Evolutionary conservation across 306 rosid species (phyloP).

Genomic region (Quercus aquifolioides): DNA sequence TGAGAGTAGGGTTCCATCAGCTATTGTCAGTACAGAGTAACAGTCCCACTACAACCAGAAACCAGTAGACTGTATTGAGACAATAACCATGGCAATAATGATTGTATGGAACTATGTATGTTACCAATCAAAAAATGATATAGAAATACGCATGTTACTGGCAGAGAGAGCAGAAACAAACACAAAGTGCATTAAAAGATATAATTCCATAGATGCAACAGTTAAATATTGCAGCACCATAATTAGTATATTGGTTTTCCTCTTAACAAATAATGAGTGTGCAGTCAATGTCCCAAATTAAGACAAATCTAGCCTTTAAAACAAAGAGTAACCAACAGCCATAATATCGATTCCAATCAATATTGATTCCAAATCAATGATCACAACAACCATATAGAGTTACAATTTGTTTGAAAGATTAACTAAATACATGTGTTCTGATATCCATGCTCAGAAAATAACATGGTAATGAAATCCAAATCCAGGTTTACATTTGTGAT

Average conservation of each 20-base stretch:
- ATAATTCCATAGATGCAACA: neutral
- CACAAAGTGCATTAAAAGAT: neutral
- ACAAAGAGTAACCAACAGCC: neutral
- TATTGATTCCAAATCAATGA: neutral
- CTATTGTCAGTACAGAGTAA: conserved; percentile 30
- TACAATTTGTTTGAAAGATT: neutral
- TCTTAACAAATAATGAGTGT: neutral
- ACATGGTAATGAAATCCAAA: neutral
- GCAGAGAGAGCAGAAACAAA: neutral
- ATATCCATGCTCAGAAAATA: neutral
- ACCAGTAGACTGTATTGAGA: conserved; percentile 13
- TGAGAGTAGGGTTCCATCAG: conserved; percentile 59
- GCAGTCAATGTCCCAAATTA: neutral
- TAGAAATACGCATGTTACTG: neutral
- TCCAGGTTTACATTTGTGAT: neutral
- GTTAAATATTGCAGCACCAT: neutral
- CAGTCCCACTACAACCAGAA: conserved; percentile 27
- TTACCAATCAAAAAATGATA: no score
- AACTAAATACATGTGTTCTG: neutral
- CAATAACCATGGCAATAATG: conserved; percentile 1
- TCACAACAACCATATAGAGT: neutral
- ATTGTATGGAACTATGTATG: no score
- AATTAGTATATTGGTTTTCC: neutral
- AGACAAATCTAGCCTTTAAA: neutral
- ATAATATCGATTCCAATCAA: neutral